Evolutionary conservation across 1,139 yeast species (phyloP).

Genomic region (Meyerozyma smithsonii): DNA sequence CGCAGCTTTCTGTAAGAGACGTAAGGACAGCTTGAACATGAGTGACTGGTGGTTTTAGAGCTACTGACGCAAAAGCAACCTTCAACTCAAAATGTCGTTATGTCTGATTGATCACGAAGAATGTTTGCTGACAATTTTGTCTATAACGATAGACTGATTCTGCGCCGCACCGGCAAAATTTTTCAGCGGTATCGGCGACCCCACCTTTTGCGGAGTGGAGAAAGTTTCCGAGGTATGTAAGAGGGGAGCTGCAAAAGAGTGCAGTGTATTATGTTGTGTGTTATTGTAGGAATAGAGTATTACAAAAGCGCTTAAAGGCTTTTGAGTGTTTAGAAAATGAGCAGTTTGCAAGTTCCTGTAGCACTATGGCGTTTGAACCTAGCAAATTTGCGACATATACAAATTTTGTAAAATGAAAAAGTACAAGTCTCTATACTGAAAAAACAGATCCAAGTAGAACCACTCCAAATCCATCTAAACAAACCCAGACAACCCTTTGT

Average conservation of each 20-base stretch:
- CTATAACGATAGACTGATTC: neutral
- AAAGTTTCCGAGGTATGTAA: neutral
- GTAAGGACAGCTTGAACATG: constrained; percentile 23
- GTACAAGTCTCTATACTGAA: too few species aligned
- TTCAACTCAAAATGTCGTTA: neutral
- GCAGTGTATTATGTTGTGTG: too few species aligned
- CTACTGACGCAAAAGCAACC: constrained; percentile 1
- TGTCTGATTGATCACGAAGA: neutral
- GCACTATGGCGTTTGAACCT: too few species aligned
- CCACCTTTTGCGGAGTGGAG: constrained; percentile 2
- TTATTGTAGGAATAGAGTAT: too few species aligned
- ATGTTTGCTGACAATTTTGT: neutral
- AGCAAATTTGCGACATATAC: neutral
- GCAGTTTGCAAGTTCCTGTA: too few species aligned
- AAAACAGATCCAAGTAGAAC: neutral
- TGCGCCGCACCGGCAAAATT: constrained; percentile 3
- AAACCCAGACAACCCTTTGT: too few species aligned
- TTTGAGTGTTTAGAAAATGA: too few species aligned
- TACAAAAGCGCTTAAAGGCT: too few species aligned
- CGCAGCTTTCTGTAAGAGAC: constrained; percentile 24
- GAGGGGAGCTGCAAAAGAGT: too few species aligned
- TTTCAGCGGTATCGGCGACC: constrained; percentile 3
- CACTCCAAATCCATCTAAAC: neutral
- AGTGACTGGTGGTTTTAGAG: neutral
- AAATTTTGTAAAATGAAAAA: neutral